A percentile compares a stretch with the other conserved stretches of the same genome.
Conservation (phyloP, 192 early-diverging fungal genomes). For the Anaeromyces robustus region DNA sequence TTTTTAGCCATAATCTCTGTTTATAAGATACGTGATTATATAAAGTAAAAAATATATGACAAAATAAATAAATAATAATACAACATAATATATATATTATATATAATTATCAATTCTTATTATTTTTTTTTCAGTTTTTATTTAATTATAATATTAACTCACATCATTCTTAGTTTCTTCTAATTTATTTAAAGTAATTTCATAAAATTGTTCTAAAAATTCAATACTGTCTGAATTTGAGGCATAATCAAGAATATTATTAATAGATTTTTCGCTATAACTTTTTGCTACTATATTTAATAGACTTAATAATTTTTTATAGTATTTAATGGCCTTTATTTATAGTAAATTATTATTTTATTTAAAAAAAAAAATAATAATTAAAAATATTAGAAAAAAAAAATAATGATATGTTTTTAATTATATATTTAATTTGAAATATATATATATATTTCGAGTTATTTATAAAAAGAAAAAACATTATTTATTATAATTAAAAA, state of each 20-base stretch:
- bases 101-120: no score
- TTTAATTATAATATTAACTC: background rate
- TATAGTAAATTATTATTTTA: background rate
- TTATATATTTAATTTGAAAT: no score
- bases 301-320: constrained; percentile 57
- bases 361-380: background rate
- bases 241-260: constrained; percentile 72
- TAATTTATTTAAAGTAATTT: constrained; percentile 51
- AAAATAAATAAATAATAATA: no score
- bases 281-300: constrained; percentile 65
- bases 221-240: constrained; percentile 56
- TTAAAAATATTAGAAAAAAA: background rate
- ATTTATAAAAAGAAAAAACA: no score
- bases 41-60: no score
- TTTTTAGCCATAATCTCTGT: constrained; percentile 68
- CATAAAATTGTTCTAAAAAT: constrained; percentile 74
- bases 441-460: no score
- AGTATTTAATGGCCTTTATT: constrained; percentile 49
- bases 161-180: constrained; percentile 73
- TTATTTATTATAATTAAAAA: no score
- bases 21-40: background rate
- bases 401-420: background rate
- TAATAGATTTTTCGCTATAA: constrained; percentile 80
- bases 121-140: no score
- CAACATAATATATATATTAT: no score